Conservation (phyloP, 345 rosid species). For the Barbarea vulgaris region DNA sequence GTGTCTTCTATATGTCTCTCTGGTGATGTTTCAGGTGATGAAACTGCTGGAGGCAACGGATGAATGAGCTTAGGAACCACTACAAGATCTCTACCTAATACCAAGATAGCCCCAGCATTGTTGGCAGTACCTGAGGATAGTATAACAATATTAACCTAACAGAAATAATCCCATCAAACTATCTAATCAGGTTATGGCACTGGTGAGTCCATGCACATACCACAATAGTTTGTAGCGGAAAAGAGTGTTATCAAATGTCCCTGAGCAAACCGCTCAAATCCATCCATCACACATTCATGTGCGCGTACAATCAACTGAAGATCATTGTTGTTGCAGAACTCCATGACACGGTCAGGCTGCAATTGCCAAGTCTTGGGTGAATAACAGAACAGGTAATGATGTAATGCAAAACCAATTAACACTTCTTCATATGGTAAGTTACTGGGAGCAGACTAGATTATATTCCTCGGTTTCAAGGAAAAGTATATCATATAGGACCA, state of each 20-base stretch:
- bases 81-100: constrained; percentile 89
- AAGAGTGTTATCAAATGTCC: constrained; percentile 93
- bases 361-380: constrained; percentile 21
- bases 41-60: constrained; percentile 80
- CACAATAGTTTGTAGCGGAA: constrained; percentile 94
- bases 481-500: background rate
- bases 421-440: constrained; percentile 2
- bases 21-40: constrained; percentile 74
- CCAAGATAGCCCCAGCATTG: constrained; percentile 93
- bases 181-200: background rate
- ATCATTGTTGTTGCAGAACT: constrained; percentile 93
- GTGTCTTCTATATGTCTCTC: constrained; percentile 83
- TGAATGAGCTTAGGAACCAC: constrained; percentile 94
- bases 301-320: constrained; percentile 94
- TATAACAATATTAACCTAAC: background rate
- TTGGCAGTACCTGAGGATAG: constrained; percentile 75
- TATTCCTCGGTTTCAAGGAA: constrained; percentile 3
- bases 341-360: constrained; percentile 98
- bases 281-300: constrained; percentile 97
- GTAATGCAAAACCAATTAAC: constrained; percentile 20
- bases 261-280: constrained; percentile 95
- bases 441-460: background rate
- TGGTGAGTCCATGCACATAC: constrained; percentile 43
- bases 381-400: constrained; percentile 21
- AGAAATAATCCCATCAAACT: background rate